phyloP scores from a whole-genome alignment of 2,329 filamentous ascomycete species.

The Aspergillus luchuensis region DNA sequence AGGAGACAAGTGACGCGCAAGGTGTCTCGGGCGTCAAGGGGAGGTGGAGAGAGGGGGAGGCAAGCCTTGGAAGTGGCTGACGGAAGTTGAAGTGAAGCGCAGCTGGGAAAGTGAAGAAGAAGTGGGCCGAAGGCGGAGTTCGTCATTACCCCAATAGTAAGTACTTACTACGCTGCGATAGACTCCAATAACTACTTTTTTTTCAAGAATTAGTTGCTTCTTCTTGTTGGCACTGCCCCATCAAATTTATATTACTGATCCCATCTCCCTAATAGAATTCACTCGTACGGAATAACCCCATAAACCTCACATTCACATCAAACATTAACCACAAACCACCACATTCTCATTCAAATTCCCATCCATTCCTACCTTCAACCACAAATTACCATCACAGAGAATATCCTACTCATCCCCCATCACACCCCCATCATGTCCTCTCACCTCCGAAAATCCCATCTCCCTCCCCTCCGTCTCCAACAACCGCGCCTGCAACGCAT shows the following conservation, averaged over 20 bases:
- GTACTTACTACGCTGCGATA: too few relatives aligned
- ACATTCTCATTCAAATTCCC: not conserved
- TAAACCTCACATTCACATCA: too few relatives aligned
- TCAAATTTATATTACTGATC: too few relatives aligned
- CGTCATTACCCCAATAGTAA: too few relatives aligned
- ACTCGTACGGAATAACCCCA: too few relatives aligned
- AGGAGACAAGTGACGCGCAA: slow-evolving; percentile 16
- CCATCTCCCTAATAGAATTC: too few relatives aligned
- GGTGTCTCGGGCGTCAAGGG: slow-evolving; percentile 11
- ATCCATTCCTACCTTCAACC: not conserved
- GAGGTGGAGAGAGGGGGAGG: not conserved
- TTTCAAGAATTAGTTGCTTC: too few relatives aligned
- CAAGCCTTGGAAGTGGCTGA: slow-evolving; percentile 8
- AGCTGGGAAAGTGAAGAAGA: not conserved
- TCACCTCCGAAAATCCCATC: slow-evolving; percentile 61
- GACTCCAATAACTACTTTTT: too few relatives aligned
- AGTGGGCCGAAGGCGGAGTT: slow-evolving; percentile 9
- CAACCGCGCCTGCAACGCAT: slow-evolving; percentile 51
- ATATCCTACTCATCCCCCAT: not conserved
- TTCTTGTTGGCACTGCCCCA: too few relatives aligned
- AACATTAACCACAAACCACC: too few relatives aligned
- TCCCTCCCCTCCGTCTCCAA: slow-evolving; percentile 46
- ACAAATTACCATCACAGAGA: not conserved
- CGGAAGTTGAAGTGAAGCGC: slow-evolving; percentile 8
- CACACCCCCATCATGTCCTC: slow-evolving; percentile 34